Conservation (phyloP, 176 grass and related monocot genomes). For the Calamus simplicifolius region DNA sequence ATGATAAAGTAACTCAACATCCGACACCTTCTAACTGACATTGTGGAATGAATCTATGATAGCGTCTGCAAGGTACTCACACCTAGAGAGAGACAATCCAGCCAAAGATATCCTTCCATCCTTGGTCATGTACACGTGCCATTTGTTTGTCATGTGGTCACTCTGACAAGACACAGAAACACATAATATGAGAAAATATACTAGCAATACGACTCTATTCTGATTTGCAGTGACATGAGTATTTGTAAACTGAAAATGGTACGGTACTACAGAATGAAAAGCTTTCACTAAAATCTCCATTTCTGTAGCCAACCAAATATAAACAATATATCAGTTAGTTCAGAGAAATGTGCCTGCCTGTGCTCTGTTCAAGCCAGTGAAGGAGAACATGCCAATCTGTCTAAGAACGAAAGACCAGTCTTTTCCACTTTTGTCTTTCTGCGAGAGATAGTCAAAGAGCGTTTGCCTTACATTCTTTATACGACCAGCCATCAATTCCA, state of each 20-base stretch:
- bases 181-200: not conserved
- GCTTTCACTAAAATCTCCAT: no score
- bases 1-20: not conserved
- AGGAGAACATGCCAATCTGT: conserved; percentile 99
- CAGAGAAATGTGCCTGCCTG: conserved; percentile 30
- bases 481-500: conserved; percentile 82
- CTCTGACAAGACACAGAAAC: conserved; percentile 36
- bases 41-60: conserved; percentile 93
- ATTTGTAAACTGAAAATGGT: no score
- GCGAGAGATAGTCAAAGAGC: conserved; percentile 59
- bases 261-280: no score
- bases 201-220: no score
- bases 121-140: conserved; percentile 98
- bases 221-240: no score
- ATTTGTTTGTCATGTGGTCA: conserved; percentile 85
- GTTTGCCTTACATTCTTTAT: conserved; percentile 89
- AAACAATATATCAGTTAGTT: no score
- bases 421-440: conserved; percentile 75
- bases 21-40: conserved; percentile 35
- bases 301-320: no score
- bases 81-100: conserved; percentile 66
- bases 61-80: conserved; percentile 83
- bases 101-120: conserved; percentile 90
- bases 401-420: conserved; percentile 93
- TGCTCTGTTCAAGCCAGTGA: conserved; percentile 74